Evolutionary conservation across 768 basidiomycete genomes (phyloP).

Genomic region (Lactarius sp.): DNA sequence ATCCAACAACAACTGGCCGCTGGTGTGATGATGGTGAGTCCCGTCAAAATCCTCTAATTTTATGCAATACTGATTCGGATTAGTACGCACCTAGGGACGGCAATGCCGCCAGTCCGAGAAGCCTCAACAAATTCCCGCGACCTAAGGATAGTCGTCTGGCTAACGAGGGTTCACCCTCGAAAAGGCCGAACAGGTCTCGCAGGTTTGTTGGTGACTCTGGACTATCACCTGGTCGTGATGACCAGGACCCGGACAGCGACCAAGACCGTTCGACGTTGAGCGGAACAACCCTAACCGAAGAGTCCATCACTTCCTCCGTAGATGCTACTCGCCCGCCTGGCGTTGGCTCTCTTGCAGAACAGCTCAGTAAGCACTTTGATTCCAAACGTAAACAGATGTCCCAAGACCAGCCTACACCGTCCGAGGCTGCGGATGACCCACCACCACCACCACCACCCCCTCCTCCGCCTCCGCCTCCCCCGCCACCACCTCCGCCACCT

Average conservation of each 20-base stretch:
- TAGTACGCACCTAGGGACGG: conserved; percentile 60
- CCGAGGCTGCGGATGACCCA: conserved; percentile 36
- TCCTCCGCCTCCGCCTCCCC: conserved; percentile 28
- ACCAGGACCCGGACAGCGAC: conserved; percentile 54
- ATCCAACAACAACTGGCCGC: conserved; percentile 80
- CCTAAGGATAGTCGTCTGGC: conserved; percentile 38
- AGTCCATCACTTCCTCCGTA: conserved; percentile 39
- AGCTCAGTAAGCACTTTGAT: conserved; percentile 55
- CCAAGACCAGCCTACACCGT: conserved; percentile 36
- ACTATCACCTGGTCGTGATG: conserved; percentile 39
- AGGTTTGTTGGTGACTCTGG: conserved; percentile 37
- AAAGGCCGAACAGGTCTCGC: conserved; percentile 37
- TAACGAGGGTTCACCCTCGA: conserved; percentile 38
- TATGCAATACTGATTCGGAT: background rate
- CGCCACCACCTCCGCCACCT: conserved; percentile 32
- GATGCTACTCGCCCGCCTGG: conserved; percentile 36
- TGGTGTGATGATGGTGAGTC: conserved; percentile 63
- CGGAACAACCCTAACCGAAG: conserved; percentile 49
- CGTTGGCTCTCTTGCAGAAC: conserved; percentile 54
- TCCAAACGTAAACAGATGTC: conserved; percentile 41
- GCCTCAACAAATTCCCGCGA: conserved; percentile 64
- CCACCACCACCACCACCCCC: conserved; percentile 27
- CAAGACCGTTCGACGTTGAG: conserved; percentile 44
- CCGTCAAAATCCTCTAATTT: background rate
- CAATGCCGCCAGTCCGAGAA: conserved; percentile 60